phyloP scores from a whole-genome alignment of 1,139 yeast species.

The Blastobotrys buckinghamii region DNA sequence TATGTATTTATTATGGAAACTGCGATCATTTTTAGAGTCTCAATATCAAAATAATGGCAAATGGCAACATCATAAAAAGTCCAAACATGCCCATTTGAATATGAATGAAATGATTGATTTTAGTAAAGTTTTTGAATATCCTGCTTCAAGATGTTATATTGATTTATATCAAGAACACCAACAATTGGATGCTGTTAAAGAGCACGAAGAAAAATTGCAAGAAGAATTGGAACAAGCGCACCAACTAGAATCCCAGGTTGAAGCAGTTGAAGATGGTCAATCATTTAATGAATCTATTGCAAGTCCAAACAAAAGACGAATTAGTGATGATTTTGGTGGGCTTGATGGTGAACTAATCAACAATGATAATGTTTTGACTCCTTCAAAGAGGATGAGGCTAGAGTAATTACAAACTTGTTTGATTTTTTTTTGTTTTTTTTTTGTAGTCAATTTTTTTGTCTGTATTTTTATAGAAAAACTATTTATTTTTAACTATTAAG shows the following conservation, averaged over 20 bases:
- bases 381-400: background rate
- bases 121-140: background rate
- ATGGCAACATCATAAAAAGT: background rate
- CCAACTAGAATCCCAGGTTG: too few species aligned
- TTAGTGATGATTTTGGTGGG: background rate
- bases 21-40: slow-evolving; percentile 1
- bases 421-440: background rate
- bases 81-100: background rate
- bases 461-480: background rate
- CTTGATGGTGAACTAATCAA: too few species aligned
- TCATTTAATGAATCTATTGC: background rate
- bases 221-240: background rate
- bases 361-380: background rate
- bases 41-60: slow-evolving; percentile 1
- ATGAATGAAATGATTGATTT: background rate
- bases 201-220: background rate
- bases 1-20: slow-evolving; percentile 6
- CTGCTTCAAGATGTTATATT: background rate
- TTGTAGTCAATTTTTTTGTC: background rate
- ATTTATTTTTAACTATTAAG: too few species aligned
- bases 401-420: background rate
- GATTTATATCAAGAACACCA: background rate
- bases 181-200: background rate
- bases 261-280: too few species aligned
- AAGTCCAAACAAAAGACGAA: background rate